These are phyloP conservation scores for Sugiyamaella grinbergsii DNA, from an alignment of 1,139 yeast species.

Conservation along the genomic window DNA sequence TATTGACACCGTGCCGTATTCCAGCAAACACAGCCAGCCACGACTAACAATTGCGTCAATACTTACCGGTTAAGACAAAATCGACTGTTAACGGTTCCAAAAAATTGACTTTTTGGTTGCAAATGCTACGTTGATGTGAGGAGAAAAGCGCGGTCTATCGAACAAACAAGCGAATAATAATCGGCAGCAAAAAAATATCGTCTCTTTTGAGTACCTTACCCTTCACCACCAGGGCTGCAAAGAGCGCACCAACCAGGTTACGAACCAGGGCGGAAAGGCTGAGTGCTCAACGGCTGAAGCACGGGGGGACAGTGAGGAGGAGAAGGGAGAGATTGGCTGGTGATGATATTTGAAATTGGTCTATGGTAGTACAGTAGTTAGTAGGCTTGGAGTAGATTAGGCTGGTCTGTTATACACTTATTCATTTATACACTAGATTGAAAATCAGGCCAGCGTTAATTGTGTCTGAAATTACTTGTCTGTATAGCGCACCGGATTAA, in stretches of 20 bases:
- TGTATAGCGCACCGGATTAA: no score
- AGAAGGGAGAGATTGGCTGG: no score
- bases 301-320: background rate
- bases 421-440: no score
- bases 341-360: no score
- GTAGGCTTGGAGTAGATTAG: no score
- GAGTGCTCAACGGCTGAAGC: background rate
- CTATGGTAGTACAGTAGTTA: no score
- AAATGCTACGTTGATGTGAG: slow-evolving; percentile 20
- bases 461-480: no score
- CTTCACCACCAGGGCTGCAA: background rate
- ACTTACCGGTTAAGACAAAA: background rate
- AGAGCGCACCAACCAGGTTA: background rate
- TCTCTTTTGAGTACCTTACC: slow-evolving; percentile 2
- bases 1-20: no score
- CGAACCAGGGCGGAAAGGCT: no score
- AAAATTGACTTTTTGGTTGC: background rate
- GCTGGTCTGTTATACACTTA: no score
- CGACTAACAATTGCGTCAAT: background rate
- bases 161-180: background rate
- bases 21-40: no score
- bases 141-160: slow-evolving; percentile 11
- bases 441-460: no score
- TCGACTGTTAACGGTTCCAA: background rate
- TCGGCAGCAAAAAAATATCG: slow-evolving; percentile 13